Evolutionary conservation across 441 rosid genomes (phyloP), one percentile per base, ranked within the genome.

Genomic region (Flueggea neowawraea): DNA sequence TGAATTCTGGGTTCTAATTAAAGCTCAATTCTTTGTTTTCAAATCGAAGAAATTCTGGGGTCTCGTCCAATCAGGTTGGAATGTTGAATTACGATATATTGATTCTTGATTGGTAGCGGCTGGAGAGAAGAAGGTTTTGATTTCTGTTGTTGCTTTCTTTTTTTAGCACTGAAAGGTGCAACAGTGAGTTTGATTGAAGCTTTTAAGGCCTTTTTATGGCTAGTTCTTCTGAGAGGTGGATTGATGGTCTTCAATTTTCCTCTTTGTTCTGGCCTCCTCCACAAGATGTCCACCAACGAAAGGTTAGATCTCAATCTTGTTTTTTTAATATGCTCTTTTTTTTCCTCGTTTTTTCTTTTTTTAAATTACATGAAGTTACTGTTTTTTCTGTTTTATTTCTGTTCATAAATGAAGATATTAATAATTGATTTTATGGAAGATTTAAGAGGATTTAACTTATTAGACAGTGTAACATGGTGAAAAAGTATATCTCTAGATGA

Each of bases 221-320:
- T 62, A 79, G 60, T 76, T 78, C 87, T 57, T 82, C 90, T 31
- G 98, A 82, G 84, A 85, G 93, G 69, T 91, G 99, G 99, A 89
- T 85, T 64, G 98, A 91, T 77, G 89, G 98, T 58, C 96, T 91
- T 72, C 90, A 85, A 57, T 86, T 74, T 78, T 91, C 99, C 12
- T 95, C 96, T 28, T 75, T 95, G 75, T 89, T 91, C 70, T 77
- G 97, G 89, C 84, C 90, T 73, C 91, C 98, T 0, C 98, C 99
- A 6, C 89, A 77, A 39, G 99, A 89, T 71, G 76, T 76, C 53
- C 85, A 79, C 52, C 93, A 91, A 51, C 81, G 90, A 66, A 86
- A 95, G 98, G 99, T 92, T 65, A 52, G n/a, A 17, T 32, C 11
- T 14, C 15, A 16, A 57, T 36, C 17, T 57, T 6, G 9, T 47